These are phyloP conservation scores for Naganishia friedmannii DNA, from an alignment of 768 basidiomycete genomes.

Conservation along the genomic window DNA sequence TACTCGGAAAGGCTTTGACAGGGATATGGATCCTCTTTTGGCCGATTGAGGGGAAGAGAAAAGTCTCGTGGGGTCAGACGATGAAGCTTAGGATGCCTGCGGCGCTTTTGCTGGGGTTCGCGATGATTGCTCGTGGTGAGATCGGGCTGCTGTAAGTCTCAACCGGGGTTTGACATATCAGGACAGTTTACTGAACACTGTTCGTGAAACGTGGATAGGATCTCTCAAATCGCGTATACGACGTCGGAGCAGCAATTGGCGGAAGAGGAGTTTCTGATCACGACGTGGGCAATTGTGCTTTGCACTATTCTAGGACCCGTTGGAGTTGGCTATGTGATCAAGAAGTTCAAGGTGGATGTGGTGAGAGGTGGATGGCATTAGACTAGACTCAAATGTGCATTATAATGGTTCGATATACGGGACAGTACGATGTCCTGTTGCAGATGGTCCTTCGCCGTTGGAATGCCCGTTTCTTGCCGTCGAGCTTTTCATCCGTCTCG, in stretches of 20 bases:
- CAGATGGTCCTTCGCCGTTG: not conserved
- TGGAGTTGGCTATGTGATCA: constrained; percentile 44
- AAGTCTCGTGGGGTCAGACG: constrained; percentile 28
- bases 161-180: not conserved
- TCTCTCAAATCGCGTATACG: constrained; percentile 55
- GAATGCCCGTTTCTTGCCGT: not conserved
- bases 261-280: constrained; percentile 59
- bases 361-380: constrained; percentile 39
- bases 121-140: constrained; percentile 68
- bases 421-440: too few species aligned
- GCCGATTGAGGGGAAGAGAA: constrained; percentile 31
- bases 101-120: constrained; percentile 57
- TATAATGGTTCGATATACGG: too few species aligned
- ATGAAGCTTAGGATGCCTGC: constrained; percentile 19
- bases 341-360: constrained; percentile 33
- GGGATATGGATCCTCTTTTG: constrained; percentile 56
- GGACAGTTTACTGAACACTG: not conserved
- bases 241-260: constrained; percentile 36
- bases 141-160: constrained; percentile 57
- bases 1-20: constrained; percentile 58
- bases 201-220: not conserved
- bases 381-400: not conserved
- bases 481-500: not conserved
- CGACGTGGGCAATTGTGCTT: constrained; percentile 61
- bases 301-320: constrained; percentile 59